phyloP scores from a whole-genome alignment of 2,329 filamentous ascomycete genomes.

The Fonsecaea nubica region DNA sequence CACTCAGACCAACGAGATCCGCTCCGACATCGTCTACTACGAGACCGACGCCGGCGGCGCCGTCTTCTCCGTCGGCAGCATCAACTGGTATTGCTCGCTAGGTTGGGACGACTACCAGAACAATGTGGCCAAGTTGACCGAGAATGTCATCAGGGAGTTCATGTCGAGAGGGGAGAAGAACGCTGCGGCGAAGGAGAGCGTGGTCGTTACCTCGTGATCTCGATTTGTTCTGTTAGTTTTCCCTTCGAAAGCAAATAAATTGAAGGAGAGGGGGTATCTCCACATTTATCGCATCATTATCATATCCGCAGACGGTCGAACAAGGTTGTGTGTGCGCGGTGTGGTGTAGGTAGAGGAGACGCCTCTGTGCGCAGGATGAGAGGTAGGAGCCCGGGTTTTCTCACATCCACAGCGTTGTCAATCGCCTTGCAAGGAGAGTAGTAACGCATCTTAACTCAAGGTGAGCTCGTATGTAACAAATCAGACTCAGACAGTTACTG shows the following conservation, averaged over 20 bases:
- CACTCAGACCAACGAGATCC: slow-evolving; percentile 35
- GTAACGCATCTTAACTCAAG: too few relatives aligned
- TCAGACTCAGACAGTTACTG: too few relatives aligned
- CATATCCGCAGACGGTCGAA: too few relatives aligned
- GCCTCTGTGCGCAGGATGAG: too few relatives aligned
- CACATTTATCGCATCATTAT: too few relatives aligned
- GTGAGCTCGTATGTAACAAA: too few relatives aligned
- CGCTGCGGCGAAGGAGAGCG: not conserved
- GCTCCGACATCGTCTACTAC: slow-evolving; percentile 41
- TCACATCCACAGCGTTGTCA: too few relatives aligned
- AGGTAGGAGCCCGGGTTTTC: too few relatives aligned
- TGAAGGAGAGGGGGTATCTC: too few relatives aligned
- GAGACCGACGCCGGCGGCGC: slow-evolving; percentile 39
- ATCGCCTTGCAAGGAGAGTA: too few relatives aligned
- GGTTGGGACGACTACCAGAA: slow-evolving; percentile 42
- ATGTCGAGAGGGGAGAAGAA: slow-evolving; percentile 20
- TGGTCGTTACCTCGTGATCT: slow-evolving; percentile 2
- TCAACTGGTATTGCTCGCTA: slow-evolving; percentile 42
- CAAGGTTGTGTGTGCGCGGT: too few relatives aligned
- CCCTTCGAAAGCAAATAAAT: not conserved
- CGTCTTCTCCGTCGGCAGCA: slow-evolving; percentile 43
- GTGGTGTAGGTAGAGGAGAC: too few relatives aligned
- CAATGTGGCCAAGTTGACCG: slow-evolving; percentile 41
- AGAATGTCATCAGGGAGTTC: slow-evolving; percentile 40
- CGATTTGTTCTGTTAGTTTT: not conserved